Evolutionary conservation across 208 protist genomes (phyloP).

Genomic region (Leishmania mexicana): DNA sequence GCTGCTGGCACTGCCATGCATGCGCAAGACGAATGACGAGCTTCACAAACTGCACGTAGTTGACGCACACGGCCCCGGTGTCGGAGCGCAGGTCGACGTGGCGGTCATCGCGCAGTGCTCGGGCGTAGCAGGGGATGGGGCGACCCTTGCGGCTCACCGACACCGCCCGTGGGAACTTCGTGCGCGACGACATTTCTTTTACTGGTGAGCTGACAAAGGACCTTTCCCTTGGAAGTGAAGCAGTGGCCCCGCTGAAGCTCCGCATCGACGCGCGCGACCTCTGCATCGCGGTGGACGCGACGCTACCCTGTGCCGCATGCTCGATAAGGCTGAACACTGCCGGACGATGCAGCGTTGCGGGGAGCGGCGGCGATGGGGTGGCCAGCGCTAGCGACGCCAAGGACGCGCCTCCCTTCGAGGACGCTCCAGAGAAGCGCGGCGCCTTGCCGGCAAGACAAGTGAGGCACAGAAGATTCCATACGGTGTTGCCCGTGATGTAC

Average conservation of each 20-base stretch:
- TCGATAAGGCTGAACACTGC: conserved; percentile 66
- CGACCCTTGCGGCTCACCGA: conserved; percentile 28
- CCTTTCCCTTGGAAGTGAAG: not conserved
- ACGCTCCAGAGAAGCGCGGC: conserved; percentile 16
- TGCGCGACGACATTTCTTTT: not conserved
- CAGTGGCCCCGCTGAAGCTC: not conserved
- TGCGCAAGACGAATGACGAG: conserved; percentile 69
- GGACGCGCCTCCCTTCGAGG: not conserved
- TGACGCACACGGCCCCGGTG: conserved; percentile 57
- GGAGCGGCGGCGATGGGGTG: conserved; percentile 10
- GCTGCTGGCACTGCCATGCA: conserved; percentile 57
- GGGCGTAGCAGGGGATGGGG: conserved; percentile 35
- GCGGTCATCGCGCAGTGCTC: conserved; percentile 44
- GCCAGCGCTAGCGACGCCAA: not conserved
- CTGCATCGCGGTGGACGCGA: conserved; percentile 7
- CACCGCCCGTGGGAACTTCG: not conserved
- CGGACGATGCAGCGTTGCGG: conserved; percentile 57
- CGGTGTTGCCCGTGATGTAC: conserved; percentile 52
- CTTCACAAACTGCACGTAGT: conserved; percentile 67
- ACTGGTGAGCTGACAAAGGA: not conserved
- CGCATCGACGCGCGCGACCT: not conserved
- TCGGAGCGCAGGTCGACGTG: conserved; percentile 67
- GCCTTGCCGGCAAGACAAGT: conserved; percentile 51
- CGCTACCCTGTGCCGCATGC: conserved; percentile 37
- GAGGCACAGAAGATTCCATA: conserved; percentile 65